phyloP scores from a whole-genome alignment of 1,139 yeast species.

The Suhomyces chickasaworum region DNA sequence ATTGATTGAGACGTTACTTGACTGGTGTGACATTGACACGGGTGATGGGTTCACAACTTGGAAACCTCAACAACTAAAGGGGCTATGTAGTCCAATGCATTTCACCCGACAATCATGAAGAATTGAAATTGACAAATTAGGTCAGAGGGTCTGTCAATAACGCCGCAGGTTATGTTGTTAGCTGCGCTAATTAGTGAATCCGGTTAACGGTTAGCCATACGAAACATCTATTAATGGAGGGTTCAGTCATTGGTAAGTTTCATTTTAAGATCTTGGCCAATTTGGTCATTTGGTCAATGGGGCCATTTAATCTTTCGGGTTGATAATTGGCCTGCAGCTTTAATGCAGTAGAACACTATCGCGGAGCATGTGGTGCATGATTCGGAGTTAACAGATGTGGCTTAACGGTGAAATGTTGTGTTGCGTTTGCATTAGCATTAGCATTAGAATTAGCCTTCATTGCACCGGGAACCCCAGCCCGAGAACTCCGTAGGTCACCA shows the following conservation, averaged over 20 bases:
- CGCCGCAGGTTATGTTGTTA: background rate
- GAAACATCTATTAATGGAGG: too few species aligned
- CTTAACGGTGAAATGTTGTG: background rate
- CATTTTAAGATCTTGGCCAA: too few species aligned
- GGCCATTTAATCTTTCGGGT: background rate
- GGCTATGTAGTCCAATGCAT: background rate
- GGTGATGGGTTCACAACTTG: too few species aligned
- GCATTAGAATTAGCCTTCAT: too few species aligned
- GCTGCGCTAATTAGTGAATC: too few species aligned
- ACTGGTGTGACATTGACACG: too few species aligned
- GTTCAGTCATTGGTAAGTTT: background rate
- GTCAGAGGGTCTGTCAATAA: background rate
- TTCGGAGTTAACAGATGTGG: background rate
- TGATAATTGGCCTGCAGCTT: background rate
- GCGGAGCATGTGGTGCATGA: background rate
- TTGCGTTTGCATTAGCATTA: too few species aligned
- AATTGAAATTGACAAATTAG: background rate
- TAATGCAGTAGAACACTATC: background rate
- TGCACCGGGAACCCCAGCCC: background rate
- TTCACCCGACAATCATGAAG: background rate
- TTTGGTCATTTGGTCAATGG: too few species aligned
- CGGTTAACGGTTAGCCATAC: background rate
- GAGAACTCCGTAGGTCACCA: background rate
- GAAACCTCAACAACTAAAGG: too few species aligned
- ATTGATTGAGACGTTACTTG: too few species aligned